phyloP scores from a whole-genome alignment of 164 flowering plant genomes.

The Chimonanthus praecox region DNA sequence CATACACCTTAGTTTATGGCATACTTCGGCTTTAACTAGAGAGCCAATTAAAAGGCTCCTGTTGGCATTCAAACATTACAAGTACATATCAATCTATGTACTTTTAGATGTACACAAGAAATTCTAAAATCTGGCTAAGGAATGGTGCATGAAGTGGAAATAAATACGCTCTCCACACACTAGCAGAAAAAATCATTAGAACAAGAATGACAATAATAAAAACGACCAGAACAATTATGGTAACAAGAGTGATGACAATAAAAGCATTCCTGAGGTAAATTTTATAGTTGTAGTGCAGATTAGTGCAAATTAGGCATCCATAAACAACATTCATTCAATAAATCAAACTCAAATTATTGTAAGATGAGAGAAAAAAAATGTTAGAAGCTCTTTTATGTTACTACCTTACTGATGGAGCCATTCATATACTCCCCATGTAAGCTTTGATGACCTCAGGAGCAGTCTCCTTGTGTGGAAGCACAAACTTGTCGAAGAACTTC shows the following conservation, averaged over 20 bases:
- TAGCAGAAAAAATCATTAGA: too few relatives aligned
- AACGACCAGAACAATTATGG: neutral
- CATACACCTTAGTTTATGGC: too few relatives aligned
- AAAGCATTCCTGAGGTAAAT: too few relatives aligned
- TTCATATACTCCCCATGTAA: slow-evolving; percentile 4
- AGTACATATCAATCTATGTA: too few relatives aligned
- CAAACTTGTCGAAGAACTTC: slow-evolving; percentile 7
- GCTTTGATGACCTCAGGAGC: slow-evolving; percentile 15
- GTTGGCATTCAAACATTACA: too few relatives aligned
- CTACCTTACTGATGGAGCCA: neutral
- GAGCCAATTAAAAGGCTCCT: too few relatives aligned
- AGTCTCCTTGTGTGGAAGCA: slow-evolving; percentile 8
- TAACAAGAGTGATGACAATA: neutral
- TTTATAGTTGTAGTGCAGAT: neutral
- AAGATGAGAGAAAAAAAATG: neutral
- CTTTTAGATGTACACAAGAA: too few relatives aligned
- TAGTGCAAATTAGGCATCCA: neutral
- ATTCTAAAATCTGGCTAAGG: too few relatives aligned
- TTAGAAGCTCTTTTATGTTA: neutral
- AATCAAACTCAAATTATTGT: neutral
- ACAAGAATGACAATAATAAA: neutral
- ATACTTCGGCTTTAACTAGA: too few relatives aligned
- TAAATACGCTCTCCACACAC: too few relatives aligned
- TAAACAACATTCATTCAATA: neutral
- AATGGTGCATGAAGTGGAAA: too few relatives aligned